Evolutionary conservation across 495 filamentous ascomycete species (phyloP), one percentile per base, ranked within the genome.

Genomic region (Trypethelium eluteriae): DNA sequence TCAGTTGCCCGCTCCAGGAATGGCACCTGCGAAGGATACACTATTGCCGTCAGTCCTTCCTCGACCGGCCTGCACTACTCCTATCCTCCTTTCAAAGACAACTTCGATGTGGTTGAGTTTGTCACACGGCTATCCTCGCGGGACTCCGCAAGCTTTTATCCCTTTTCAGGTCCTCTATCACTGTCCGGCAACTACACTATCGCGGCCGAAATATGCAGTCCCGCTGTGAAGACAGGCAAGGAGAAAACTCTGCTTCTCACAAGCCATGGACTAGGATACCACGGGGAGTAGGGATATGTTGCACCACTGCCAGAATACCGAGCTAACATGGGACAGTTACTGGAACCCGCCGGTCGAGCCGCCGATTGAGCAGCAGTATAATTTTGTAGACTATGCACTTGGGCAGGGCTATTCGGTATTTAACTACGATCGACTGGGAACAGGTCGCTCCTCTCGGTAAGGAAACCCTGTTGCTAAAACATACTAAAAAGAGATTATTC

Each of bases 371-470:
- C 68, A 38, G 32, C 25, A 71, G 6, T 73, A 73, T 62, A 71
- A 61, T 49, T 73, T 71, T 62, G 71, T 56, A 2, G 14, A 65
- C 16, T 63, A 63, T 12, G 69, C 67, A 32, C 67, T 73, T 25
- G 64, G 64, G 39, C 38, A 46, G 4, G 71, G 71, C 14, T 73
- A 73, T 56, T 71, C 71, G 2, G 61, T 73, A 57, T 73, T 73
- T 62, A 69, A 67, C 63, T 73, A 73, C 38, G 71, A 73, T 44
- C 69, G 71, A 46, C 36, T 73, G n/a, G 71, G 69, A 1, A 64
- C 61, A 1, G 71, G 71, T 7, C 53, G 68, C 53, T 70, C 68
- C 16, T 35, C 18, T 36, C n/a, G 53, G 53, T 59, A 35, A 59
- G 53, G 7, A 9, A 10, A 7, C 32, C 7, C 53, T 35, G 41